Evolutionary conservation across 78 protist species (phyloP).

Genomic region (Cavenderia fasciculata): DNA sequence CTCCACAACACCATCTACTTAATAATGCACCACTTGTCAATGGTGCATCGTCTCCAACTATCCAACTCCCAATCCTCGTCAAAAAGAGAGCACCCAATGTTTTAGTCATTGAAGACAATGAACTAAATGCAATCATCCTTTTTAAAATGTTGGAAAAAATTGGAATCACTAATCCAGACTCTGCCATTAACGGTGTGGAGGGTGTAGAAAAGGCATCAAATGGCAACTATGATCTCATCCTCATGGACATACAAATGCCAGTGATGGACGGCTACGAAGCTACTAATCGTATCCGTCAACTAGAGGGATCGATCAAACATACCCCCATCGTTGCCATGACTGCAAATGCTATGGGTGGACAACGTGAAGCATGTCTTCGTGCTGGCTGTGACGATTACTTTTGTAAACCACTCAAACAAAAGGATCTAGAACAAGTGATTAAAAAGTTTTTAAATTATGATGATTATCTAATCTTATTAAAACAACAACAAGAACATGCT

Average conservation of each 20-base stretch:
- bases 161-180: constrained; percentile 9
- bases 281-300: constrained; percentile 17
- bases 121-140: constrained; percentile 30
- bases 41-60: too few relatives aligned
- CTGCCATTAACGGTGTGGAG: constrained; percentile 58
- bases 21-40: background rate
- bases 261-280: constrained; percentile 77
- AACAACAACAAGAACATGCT: too few relatives aligned
- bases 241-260: constrained; percentile 81
- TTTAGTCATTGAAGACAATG: constrained; percentile 51
- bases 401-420: constrained; percentile 23
- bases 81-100: background rate
- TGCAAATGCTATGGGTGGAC: constrained; percentile 55
- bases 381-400: constrained; percentile 57
- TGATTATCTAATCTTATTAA: too few relatives aligned
- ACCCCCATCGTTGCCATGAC: constrained; percentile 54
- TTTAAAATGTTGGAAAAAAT: constrained; percentile 46
- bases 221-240: constrained; percentile 19
- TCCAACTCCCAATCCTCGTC: background rate
- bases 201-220: constrained; percentile 40
- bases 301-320: constrained; percentile 14
- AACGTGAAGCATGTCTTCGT: background rate
- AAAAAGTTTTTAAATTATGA: background rate
- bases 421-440: constrained; percentile 11
- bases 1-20: background rate